Evolutionary conservation across 331 rosid species (phyloP).

Genomic region (Pyracantha coccinea): DNA sequence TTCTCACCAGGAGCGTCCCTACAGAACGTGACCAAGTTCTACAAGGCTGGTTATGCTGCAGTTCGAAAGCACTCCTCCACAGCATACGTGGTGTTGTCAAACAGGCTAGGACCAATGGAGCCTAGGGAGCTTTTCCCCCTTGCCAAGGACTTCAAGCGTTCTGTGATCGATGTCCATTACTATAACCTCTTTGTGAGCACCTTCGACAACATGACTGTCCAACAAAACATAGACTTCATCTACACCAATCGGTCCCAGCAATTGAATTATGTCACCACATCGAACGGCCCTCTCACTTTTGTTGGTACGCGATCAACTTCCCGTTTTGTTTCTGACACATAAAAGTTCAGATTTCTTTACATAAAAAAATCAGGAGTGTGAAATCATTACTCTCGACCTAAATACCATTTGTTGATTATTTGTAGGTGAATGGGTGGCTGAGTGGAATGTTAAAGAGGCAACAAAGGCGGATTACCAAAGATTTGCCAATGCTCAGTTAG

Average conservation of each 20-base stretch:
- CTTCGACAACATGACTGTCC: conserved; percentile 31
- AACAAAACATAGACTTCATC: conserved; percentile 56
- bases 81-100: conserved; percentile 51
- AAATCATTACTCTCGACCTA: neutral
- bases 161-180: conserved; percentile 69
- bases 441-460: conserved; percentile 48
- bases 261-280: conserved; percentile 40
- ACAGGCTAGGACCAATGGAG: conserved; percentile 34
- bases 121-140: conserved; percentile 46
- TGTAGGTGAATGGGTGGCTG: conserved; percentile 81
- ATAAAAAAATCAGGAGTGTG: neutral
- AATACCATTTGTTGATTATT: neutral
- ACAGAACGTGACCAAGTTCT: conserved; percentile 43
- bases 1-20: conserved; percentile 37
- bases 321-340: neutral
- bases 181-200: conserved; percentile 34
- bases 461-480: conserved; percentile 47
- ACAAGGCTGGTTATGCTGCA: conserved; percentile 47
- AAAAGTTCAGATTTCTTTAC: too few species aligned
- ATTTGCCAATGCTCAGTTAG: conserved; percentile 46
- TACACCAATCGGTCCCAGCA: conserved; percentile 32
- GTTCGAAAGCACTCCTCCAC: conserved; percentile 49
- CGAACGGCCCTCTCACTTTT: conserved; percentile 70
- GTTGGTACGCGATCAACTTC: conserved; percentile 32
- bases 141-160: conserved; percentile 29